Conservation (phyloP, 306 rosid species). For the Corylus heterophylla region DNA sequence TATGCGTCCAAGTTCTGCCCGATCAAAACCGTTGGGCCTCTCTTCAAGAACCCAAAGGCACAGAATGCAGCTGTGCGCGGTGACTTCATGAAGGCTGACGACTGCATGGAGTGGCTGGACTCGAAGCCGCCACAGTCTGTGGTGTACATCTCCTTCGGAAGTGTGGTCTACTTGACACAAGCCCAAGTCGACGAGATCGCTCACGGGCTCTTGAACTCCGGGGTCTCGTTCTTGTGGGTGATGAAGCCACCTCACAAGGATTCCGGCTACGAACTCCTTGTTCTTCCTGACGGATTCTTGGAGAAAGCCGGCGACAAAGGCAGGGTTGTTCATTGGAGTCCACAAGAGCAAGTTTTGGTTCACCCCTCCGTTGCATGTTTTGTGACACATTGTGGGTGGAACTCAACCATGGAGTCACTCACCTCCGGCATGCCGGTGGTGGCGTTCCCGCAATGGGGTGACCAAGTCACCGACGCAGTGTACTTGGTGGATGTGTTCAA, state of each 20-base stretch:
- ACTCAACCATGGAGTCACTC: conserved; percentile 62
- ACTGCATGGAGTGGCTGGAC: conserved; percentile 60
- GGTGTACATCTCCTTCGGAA: conserved; percentile 69
- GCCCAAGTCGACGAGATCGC: conserved; percentile 68
- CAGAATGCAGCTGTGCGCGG: conserved; percentile 31
- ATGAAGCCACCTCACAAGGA: conserved; percentile 41
- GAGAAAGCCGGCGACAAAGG: conserved; percentile 48
- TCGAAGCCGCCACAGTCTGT: conserved; percentile 43
- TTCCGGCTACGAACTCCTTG: neutral
- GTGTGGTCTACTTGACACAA: conserved; percentile 47
- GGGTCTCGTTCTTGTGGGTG: conserved; percentile 61
- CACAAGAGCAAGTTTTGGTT: conserved; percentile 58
- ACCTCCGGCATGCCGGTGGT: conserved; percentile 59
- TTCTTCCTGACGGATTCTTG: conserved; percentile 49
- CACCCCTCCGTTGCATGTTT: conserved; percentile 66
- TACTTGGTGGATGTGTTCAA: conserved; percentile 52
- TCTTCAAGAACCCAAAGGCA: conserved; percentile 46
- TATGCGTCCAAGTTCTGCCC: conserved; percentile 28
- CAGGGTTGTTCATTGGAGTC: conserved; percentile 61
- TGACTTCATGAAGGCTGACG: conserved; percentile 52
- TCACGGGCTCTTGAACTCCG: conserved; percentile 46
- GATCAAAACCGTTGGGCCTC: conserved; percentile 52
- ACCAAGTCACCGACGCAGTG: conserved; percentile 71
- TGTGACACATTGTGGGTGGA: conserved; percentile 80
- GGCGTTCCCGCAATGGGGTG: conserved; percentile 84